Evolutionary conservation across 1,284 basidiomycete genomes (phyloP), one percentile per base, ranked within the genome.

Genomic region (Earliella scabrosa): DNA sequence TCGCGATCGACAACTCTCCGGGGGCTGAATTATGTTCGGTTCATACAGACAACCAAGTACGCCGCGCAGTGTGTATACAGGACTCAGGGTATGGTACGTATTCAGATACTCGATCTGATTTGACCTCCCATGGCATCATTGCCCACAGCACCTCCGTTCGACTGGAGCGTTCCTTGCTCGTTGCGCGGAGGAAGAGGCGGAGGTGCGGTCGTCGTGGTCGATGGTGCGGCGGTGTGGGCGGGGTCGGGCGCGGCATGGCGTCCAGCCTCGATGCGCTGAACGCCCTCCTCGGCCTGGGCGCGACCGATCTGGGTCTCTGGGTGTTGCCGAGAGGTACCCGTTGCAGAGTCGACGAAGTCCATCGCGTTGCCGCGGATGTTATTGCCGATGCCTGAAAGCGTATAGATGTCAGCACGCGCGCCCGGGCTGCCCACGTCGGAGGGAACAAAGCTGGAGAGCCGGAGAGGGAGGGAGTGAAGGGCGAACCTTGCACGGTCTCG

Each of bases 311-410:
- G 59, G 8, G 64, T 58, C 56, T 66, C 63, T 9, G 57, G 23
- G 39, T 63, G 61, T 45, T 54, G 60, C 4, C 62, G 59, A 11
- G 55, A 59, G 13, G 67, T 68, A 38, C 67, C 67, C 5, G 65
- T 64, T 10, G 65, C 65, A n/a, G 66, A 55, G 56, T 70, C 68
- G 45, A 65, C 65, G 26, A 70, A 70, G 60, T 70, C 67, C 66
- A 70, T 64, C 13, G 63, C 63, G 52, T 66, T 63, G 21, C 63
- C 64, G 49, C 68, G 65, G 45, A 70, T 59, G 45, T 45, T 57
- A 39, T 70, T 61, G n/a, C 67, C 65, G 38, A 65, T 54, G 16
- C 62, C 66, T 69, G 56, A 16, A 14, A 20, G 13, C 7, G 23
- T 50, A 20, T 6, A 7, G 29, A 31, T 31, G 18, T 38, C 26